phyloP scores from a whole-genome alignment of 306 rosid genomes.

The Vigna unguiculata region DNA sequence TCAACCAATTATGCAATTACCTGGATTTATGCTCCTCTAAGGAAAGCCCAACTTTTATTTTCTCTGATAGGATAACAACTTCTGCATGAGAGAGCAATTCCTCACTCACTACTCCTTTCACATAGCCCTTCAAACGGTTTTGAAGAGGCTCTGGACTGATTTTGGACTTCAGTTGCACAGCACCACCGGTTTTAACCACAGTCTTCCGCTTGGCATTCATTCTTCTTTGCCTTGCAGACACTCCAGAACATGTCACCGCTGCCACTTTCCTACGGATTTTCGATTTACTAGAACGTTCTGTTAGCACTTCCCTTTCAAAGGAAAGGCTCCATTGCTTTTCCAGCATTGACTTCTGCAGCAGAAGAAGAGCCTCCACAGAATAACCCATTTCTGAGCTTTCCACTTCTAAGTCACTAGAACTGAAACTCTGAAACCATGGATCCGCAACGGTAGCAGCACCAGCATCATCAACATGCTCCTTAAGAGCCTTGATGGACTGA shows the following conservation, averaged over 20 bases:
- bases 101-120: conserved; percentile 73
- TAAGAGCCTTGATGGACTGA: conserved; percentile 72
- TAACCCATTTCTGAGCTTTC: conserved; percentile 64
- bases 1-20: conserved; percentile 51
- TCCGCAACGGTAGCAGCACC: conserved; percentile 55
- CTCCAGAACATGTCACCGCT: conserved; percentile 87
- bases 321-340: conserved; percentile 98
- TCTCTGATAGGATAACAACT: conserved; percentile 80
- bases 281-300: conserved; percentile 40
- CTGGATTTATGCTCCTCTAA: conserved; percentile 80
- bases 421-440: conserved; percentile 52
- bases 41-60: conserved; percentile 82
- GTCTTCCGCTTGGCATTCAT: conserved; percentile 59
- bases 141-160: conserved; percentile 66
- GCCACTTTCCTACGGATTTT: conserved; percentile 51
- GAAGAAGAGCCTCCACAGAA: conserved; percentile 84
- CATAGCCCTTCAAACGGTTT: conserved; percentile 73
- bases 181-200: conserved; percentile 46
- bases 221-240: conserved; percentile 97
- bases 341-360: conserved; percentile 93
- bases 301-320: conserved; percentile 55
- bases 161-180: conserved; percentile 51
- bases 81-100: conserved; percentile 87
- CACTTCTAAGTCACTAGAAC: conserved; percentile 55
- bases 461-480: conserved; percentile 65